Evolutionary conservation across 1,284 basidiomycete genomes (phyloP).

Genomic region (Singerocomus inundabilis): DNA sequence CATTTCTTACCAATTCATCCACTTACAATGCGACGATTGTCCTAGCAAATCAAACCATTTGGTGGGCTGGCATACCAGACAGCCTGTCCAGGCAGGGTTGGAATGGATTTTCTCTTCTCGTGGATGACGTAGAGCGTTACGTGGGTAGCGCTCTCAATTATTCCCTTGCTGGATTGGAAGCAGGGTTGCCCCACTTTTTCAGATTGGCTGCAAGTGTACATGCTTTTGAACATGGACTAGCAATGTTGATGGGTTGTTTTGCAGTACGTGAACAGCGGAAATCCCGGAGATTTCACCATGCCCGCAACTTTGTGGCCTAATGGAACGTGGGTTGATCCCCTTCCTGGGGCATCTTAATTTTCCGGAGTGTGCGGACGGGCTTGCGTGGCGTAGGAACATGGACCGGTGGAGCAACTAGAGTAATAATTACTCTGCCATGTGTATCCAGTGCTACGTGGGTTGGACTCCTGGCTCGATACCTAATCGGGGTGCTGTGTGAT

Average conservation of each 20-base stretch:
- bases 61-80: slow-evolving; percentile 59
- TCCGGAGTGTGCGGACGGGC: not conserved
- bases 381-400: slow-evolving; percentile 1
- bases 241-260: slow-evolving; percentile 3
- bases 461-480: slow-evolving; percentile 7
- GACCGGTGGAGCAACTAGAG: not conserved
- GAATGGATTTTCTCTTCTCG: slow-evolving; percentile 76
- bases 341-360: slow-evolving; percentile 60
- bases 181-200: slow-evolving; percentile 76
- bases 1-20: slow-evolving; percentile 71
- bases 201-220: slow-evolving; percentile 69
- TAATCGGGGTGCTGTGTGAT: slow-evolving; percentile 20
- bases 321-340: slow-evolving; percentile 77
- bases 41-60: slow-evolving; percentile 55
- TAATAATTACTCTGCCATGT: not conserved
- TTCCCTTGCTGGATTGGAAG: slow-evolving; percentile 60
- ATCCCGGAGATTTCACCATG: slow-evolving; percentile 78
- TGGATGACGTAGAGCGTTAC: slow-evolving; percentile 85
- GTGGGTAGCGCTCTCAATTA: slow-evolving; percentile 64
- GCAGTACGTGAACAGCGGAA: slow-evolving; percentile 55
- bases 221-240: not conserved
- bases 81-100: slow-evolving; percentile 44
- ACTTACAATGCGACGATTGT: slow-evolving; percentile 58
- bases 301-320: slow-evolving; percentile 77
- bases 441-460: not conserved